Conservation (phyloP, 768 basidiomycete genomes). For the Phylloporus sp. region DNA sequence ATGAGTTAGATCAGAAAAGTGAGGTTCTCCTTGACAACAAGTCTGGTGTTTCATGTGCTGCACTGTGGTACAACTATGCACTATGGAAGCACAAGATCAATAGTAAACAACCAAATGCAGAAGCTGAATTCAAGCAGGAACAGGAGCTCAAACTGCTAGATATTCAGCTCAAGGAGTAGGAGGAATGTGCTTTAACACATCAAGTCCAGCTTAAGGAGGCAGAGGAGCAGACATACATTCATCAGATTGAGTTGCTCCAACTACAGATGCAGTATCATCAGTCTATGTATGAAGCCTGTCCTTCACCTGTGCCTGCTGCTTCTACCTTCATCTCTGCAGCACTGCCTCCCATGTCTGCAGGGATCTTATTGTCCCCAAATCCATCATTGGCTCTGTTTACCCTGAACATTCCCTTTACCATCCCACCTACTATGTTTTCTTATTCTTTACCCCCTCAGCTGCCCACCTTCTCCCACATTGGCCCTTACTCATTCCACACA, state of each 20-base stretch:
- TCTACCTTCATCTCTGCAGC: background rate
- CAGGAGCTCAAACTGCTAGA: background rate
- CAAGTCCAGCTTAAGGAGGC: background rate
- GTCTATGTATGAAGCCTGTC: background rate
- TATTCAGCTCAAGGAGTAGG: background rate
- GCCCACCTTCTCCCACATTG: no score
- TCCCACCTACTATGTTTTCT: no score
- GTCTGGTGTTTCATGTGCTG: background rate
- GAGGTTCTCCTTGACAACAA: background rate
- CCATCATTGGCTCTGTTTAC: no score
- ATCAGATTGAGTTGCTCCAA: background rate
- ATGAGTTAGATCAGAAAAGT: background rate
- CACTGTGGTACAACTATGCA: background rate
- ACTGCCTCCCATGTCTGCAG: background rate
- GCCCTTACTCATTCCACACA: no score
- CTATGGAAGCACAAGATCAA: background rate
- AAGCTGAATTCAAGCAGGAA: background rate
- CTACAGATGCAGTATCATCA: background rate
- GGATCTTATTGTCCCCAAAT: no score
- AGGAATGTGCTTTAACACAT: background rate
- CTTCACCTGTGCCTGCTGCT: no score
- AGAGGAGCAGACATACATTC: background rate
- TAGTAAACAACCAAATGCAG: background rate
- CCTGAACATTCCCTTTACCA: no score
- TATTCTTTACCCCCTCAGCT: no score